Evolutionary conservation across 768 basidiomycete genomes (phyloP), one percentile per base, ranked within the genome.

Genomic region (Lactifluus piperatus): DNA sequence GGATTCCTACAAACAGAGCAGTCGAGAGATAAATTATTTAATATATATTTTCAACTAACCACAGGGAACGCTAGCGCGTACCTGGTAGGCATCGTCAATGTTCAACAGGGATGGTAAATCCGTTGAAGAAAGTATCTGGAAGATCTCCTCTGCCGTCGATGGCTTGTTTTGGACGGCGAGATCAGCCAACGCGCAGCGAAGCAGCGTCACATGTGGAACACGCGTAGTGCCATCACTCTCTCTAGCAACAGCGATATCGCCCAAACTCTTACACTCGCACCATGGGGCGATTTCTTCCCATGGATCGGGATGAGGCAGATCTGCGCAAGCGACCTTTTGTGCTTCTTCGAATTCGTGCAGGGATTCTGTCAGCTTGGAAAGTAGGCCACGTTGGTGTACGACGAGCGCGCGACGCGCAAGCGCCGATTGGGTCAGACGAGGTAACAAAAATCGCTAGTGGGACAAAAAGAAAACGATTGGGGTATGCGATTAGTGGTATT

Each of bases 121-220:
- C 5, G 50, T 78, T 18, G 71, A 73, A 65, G 84, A 83, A 47
- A 89, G 71, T 57, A 78, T 70, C 29, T 70, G 72, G 66, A 88
- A 87, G 2, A 90, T 67, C 30, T 82, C 81, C 24, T 83, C 79
- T 0, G 84, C 79, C 0, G 78, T 79, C 22, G 80, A 76, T 39
- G 74, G 71, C 29, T 71, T 62, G 29, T 62, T 49, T 74, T 75
- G 22, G 69, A 72, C 64, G 65, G 74, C 54, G 65, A 69, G 57
- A 76, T 83, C 83, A 30, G 74, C 71, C 43, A 89, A 72, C 3
- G 77, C 82, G 64, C 84, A 87, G 9, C 88, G 81, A 37, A 90
- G 73, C 7, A 88, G 70, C 1, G 84, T 81, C 5, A 82, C 62
- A 9, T 76, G 72, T 2, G 82, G 77, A 6, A 85, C 68, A 9